These are phyloP conservation scores for Hemisphaericaspora lyxosophila DNA, from an alignment of 1,139 yeast species.

Conservation along the genomic window DNA sequence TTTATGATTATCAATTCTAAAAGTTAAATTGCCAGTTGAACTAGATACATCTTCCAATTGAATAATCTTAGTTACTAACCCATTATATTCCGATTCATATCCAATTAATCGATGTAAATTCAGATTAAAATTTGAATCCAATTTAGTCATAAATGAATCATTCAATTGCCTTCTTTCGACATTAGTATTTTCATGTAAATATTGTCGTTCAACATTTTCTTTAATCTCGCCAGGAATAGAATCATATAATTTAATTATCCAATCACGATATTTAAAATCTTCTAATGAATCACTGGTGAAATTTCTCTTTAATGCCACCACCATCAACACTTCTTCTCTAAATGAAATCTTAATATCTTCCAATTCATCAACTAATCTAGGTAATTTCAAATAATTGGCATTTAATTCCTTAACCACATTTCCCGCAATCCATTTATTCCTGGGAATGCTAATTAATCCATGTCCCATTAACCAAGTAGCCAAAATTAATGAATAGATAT, in stretches of 20 bases:
- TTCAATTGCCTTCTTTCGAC: conserved; percentile 40
- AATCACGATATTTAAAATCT: conserved; percentile 38
- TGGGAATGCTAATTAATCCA: conserved; percentile 69
- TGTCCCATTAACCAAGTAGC: conserved; percentile 88
- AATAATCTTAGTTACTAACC: conserved; percentile 32
- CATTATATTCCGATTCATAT: conserved; percentile 41
- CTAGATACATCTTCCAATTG: conserved; percentile 43
- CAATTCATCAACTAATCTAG: conserved; percentile 56
- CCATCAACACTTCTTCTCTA: conserved; percentile 64
- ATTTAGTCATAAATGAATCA: conserved; percentile 30
- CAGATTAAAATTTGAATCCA: conserved; percentile 39
- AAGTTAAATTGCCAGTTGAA: conserved; percentile 34
- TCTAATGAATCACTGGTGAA: conserved; percentile 34
- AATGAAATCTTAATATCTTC: conserved; percentile 65
- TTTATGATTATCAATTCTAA: conserved; percentile 23
- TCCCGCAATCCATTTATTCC: conserved; percentile 55
- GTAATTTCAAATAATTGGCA: conserved; percentile 53
- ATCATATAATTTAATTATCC: conserved; percentile 37
- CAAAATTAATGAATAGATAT: conserved; percentile 71
- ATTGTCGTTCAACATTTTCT: conserved; percentile 37
- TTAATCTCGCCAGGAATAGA: conserved; percentile 38
- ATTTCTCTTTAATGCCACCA: conserved; percentile 46
- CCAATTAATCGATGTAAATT: conserved; percentile 42
- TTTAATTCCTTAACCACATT: conserved; percentile 37
- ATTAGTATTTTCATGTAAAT: conserved; percentile 20